A percentile compares a stretch with the other conserved stretches of the same genome.
These are phyloP conservation scores for Croton laevigatus DNA, from an alignment of 441 rosid genomes.

Conservation along the genomic window DNA sequence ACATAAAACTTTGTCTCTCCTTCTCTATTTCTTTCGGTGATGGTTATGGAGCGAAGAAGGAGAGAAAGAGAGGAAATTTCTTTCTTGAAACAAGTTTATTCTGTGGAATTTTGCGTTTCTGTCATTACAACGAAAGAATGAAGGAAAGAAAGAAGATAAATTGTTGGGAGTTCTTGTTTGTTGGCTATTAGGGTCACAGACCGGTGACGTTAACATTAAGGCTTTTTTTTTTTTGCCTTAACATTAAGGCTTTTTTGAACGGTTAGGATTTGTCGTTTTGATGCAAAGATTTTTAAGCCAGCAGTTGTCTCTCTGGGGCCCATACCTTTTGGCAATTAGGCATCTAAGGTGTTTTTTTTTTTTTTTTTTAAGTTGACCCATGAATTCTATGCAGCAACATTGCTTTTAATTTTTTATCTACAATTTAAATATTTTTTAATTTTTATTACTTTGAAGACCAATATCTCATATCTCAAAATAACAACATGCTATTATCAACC, in stretches of 20 bases:
- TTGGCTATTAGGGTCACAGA: not conserved
- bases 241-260: constrained; percentile 7
- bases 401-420: too few relatives aligned
- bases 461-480: too few relatives aligned
- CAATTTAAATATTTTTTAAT: too few relatives aligned
- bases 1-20: not conserved
- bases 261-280: not conserved
- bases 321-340: not conserved
- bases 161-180: not conserved
- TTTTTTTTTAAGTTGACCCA: too few relatives aligned
- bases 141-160: not conserved
- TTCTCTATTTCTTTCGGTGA: not conserved
- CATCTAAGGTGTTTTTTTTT: not conserved
- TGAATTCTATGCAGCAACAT: too few relatives aligned
- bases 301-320: constrained; percentile 13
- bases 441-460: too few relatives aligned
- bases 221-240: constrained; percentile 5
- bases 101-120: not conserved
- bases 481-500: not conserved
- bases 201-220: constrained; percentile 14
- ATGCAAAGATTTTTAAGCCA: constrained; percentile 8
- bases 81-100: not conserved
- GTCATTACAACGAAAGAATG: too few relatives aligned
- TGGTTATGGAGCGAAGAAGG: not conserved
- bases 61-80: not conserved